Evolutionary conservation across 2,329 filamentous ascomycete species (phyloP).

Genomic region (Dothideomycetes sp.): DNA sequence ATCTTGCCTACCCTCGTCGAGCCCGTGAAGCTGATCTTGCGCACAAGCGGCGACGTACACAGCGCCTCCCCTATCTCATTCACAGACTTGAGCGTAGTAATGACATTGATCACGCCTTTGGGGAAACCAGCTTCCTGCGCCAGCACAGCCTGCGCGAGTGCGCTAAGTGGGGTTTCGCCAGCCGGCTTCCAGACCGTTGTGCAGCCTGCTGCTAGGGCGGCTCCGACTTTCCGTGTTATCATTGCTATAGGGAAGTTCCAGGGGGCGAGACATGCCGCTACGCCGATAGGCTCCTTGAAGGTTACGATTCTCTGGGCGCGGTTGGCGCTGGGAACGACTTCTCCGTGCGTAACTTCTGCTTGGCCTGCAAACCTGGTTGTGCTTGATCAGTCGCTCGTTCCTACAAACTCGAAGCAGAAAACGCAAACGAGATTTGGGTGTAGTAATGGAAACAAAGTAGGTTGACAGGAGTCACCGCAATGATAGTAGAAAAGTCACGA

Average conservation of each 20-base stretch:
- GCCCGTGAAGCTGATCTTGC: constrained; percentile 22
- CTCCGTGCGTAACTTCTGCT: too few relatives aligned
- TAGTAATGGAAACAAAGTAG: too few relatives aligned
- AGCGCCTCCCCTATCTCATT: too few relatives aligned
- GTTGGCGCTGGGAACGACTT: too few relatives aligned
- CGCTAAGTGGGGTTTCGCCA: constrained; percentile 20
- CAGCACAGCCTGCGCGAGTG: constrained; percentile 17
- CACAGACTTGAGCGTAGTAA: constrained; percentile 14
- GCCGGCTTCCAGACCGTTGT: constrained; percentile 21
- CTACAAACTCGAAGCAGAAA: too few relatives aligned
- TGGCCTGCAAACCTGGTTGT: too few relatives aligned
- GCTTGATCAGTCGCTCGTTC: too few relatives aligned
- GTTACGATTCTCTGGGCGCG: too few relatives aligned
- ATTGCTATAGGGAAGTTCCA: constrained; percentile 22
- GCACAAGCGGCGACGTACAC: constrained; percentile 13
- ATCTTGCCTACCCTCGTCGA: constrained; percentile 19
- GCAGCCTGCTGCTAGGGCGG: constrained; percentile 24
- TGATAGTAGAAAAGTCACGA: too few relatives aligned
- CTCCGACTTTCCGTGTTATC: constrained; percentile 24
- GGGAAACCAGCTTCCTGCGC: constrained; percentile 19
- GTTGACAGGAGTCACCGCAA: too few relatives aligned
- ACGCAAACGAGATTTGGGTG: too few relatives aligned
- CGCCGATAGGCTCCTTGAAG: constrained; percentile 19
- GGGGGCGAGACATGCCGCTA: constrained; percentile 13
- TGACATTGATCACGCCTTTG: constrained; percentile 16